phyloP scores from a whole-genome alignment of 257 asterid genomes.

The Nicotiana paniculata region DNA sequence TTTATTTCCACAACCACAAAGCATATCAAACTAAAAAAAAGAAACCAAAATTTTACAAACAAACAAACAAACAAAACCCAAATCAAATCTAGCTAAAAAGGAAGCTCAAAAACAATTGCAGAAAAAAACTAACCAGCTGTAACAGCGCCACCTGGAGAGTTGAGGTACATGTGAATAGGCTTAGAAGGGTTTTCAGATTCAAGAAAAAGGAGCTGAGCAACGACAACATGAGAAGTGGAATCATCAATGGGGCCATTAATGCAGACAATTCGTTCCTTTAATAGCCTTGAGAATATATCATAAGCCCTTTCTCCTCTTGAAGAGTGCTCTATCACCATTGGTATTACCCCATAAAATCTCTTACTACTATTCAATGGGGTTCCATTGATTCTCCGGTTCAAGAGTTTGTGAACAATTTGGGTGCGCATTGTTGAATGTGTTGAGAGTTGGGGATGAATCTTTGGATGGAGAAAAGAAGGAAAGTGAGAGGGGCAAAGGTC shows the following conservation, averaged over 20 bases:
- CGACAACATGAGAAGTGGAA: conserved; percentile 84
- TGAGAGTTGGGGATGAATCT: neutral
- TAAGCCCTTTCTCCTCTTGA: conserved; percentile 91
- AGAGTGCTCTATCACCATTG: conserved; percentile 94
- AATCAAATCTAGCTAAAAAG: too few relatives aligned
- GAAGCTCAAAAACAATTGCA: neutral
- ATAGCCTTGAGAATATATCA: conserved; percentile 81
- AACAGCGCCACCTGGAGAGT: conserved; percentile 96
- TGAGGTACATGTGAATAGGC: conserved; percentile 87
- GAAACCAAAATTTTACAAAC: neutral
- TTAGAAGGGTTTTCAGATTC: conserved; percentile 92
- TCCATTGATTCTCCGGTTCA: neutral
- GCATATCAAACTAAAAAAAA: neutral
- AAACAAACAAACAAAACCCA: neutral
- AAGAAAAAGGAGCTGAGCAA: conserved; percentile 86
- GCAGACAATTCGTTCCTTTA: conserved; percentile 86
- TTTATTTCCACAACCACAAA: neutral
- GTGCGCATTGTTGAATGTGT: neutral
- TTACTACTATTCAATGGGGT: neutral
- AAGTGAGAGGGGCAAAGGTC: neutral
- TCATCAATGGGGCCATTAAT: conserved; percentile 83
- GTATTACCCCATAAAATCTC: conserved; percentile 59
- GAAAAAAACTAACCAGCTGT: conserved; percentile 53
- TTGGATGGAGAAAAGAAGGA: neutral
- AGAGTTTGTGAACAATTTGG: neutral